Evolutionary conservation across 2,329 filamentous ascomycete genomes (phyloP), one percentile per base, ranked within the genome.

Genomic region (Huntiella omanensis): DNA sequence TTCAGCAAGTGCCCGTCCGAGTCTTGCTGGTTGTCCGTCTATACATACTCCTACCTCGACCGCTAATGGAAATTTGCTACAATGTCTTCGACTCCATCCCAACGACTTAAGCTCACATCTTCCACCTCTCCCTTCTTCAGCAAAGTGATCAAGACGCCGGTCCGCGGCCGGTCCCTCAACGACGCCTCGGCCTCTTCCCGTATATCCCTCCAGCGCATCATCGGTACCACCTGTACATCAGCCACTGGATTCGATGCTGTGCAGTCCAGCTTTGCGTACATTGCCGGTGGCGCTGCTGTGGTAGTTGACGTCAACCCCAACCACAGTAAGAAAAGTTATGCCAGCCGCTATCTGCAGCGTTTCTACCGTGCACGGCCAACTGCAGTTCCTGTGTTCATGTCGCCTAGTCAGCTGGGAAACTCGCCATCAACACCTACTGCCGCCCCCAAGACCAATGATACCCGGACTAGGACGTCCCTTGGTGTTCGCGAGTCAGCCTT

Each of bases 201-300:
- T 36, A 69, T 95, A 39, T 80, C 80, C 35, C 67, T 95, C 51
- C 80, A 79, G 59, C 77, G 84, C 52, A 85, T 96, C 48, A 82
- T 96, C 56, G 91, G 91, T 40, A 93, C 87, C 17, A 96, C 88
- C 5, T 88, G 85, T 52, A 75, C 69, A 53, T 83, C 82, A 4
- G 80, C 85, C 36, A 87, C 82, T 58, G 85, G 83, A 52, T 93
- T 98, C 61, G 86, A 92, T 58, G 78, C 75, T 52, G 76, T 88
- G 50, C 68, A 80, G 36, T 74, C 78, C 10, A 79, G 72, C 43
- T 94, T 96, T 61, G 86, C 86, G 47, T 91, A 93, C 59, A 87
- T 86, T 52, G 88, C 91, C 6, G 91, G 91, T 47, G 91, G 86
- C 7, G 85, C 88, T 38, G 88, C 85, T n/a, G 84, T 98, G 0